A percentile compares a stretch with the other conserved stretches of the same genome.
Evolutionary conservation across 805 yeast species (phyloP).

Genomic region (Lipomyces lipofer): DNA sequence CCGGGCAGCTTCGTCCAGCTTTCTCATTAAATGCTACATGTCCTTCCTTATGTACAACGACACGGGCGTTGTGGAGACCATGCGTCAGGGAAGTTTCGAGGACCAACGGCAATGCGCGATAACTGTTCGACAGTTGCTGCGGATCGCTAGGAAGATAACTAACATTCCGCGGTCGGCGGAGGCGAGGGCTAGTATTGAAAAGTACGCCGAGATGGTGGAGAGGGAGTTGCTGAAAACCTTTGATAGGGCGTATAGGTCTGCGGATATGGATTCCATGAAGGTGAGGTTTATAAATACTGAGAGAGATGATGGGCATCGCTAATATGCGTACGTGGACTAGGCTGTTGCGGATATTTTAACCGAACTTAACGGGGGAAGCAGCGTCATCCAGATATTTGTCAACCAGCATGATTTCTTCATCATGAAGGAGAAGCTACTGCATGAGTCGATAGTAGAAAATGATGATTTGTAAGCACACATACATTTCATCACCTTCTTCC

Average conservation of each 20-base stretch:
- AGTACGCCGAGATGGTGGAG: slow-evolving; percentile 77
- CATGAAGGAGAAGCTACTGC: slow-evolving; percentile 47
- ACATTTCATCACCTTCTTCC: too few species aligned
- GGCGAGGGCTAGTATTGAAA: slow-evolving; percentile 54
- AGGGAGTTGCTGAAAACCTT: slow-evolving; percentile 66
- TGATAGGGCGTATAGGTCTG: slow-evolving; percentile 68
- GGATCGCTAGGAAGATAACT: slow-evolving; percentile 60
- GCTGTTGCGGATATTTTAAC: slow-evolving; percentile 62
- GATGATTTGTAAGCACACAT: too few species aligned
- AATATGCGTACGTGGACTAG: too few species aligned
- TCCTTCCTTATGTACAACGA: slow-evolving; percentile 68
- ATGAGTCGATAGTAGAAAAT: slow-evolving; percentile 37
- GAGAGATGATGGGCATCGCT: too few species aligned
- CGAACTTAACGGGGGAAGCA: slow-evolving; percentile 80
- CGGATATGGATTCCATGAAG: slow-evolving; percentile 68
- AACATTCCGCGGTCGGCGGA: slow-evolving; percentile 28
- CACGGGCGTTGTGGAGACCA: slow-evolving; percentile 54
- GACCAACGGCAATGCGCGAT: slow-evolving; percentile 69
- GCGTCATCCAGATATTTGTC: slow-evolving; percentile 79
- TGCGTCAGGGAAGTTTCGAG: slow-evolving; percentile 54
- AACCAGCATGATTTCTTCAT: slow-evolving; percentile 73
- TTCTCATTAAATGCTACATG: slow-evolving; percentile 72
- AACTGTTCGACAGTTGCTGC: slow-evolving; percentile 62
- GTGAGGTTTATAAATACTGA: slow-evolving; percentile 48
- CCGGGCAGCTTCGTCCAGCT: slow-evolving; percentile 68